A percentile compares a stretch with the other conserved stretches of the same genome.
Conservation (phyloP, 176 grass and related monocot genomes). For the Urochloa ruziziensis region DNA sequence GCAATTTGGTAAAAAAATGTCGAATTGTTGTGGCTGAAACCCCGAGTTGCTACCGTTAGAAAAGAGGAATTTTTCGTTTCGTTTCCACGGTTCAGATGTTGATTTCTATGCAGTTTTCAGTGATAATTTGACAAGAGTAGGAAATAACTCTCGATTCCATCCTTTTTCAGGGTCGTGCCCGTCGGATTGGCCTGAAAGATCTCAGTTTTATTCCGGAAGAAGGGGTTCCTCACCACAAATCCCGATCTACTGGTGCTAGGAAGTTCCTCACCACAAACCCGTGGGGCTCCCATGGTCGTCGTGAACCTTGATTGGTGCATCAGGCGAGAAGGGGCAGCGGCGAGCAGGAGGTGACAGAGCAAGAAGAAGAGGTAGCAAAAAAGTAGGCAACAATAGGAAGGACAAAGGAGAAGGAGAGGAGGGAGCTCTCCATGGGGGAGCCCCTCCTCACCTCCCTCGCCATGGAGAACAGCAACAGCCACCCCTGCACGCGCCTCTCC, state of each 20-base stretch:
- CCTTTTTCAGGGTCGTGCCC: constrained; percentile 1
- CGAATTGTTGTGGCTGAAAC: background rate
- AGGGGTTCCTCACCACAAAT: background rate
- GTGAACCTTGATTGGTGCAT: background rate
- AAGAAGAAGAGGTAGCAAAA: background rate
- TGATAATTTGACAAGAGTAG: background rate
- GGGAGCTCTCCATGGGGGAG: constrained; percentile 62
- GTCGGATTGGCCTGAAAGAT: constrained; percentile 31
- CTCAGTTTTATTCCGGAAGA: background rate
- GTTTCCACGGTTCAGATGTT: background rate
- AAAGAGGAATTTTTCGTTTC: background rate
- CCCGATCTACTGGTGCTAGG: constrained; percentile 22
- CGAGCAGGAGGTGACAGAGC: background rate
- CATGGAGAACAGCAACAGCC: constrained; percentile 63
- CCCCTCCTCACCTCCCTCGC: constrained; percentile 62
- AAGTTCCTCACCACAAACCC: background rate
- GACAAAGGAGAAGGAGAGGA: constrained; percentile 53
- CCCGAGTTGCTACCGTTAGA: background rate
- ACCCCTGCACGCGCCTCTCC: constrained; percentile 71
- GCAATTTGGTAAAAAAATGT: background rate
- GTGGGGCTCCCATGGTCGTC: background rate
- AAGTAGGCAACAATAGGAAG: constrained; percentile 34
- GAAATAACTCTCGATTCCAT: background rate
- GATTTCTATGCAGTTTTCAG: background rate
- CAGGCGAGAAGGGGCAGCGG: background rate